phyloP scores from a whole-genome alignment of 495 filamentous ascomycete genomes.

The Xylaria scruposa region DNA sequence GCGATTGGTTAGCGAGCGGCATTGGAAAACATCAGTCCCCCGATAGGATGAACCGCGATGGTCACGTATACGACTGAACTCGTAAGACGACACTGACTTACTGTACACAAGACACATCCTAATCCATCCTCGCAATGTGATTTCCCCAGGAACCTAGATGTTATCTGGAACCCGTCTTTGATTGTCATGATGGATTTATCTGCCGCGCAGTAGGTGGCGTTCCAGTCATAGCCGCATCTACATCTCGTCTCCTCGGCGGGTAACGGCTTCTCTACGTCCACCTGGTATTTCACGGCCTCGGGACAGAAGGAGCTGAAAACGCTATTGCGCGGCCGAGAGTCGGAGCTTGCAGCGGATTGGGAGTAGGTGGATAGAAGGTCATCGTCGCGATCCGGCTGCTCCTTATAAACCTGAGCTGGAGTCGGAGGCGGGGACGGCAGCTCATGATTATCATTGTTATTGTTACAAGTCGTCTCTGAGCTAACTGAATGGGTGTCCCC shows the following conservation, averaged over 20 bases:
- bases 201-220: conserved; percentile 20
- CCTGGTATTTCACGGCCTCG: conserved; percentile 46
- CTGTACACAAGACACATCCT: conserved; percentile 36
- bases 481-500: conserved; percentile 29
- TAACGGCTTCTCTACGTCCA: conserved; percentile 37
- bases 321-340: conserved; percentile 42
- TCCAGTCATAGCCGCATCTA: conserved; percentile 47
- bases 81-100: conserved; percentile 31
- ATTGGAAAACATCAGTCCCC: background rate
- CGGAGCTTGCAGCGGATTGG: background rate
- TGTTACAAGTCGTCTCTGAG: conserved; percentile 25
- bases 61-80: background rate
- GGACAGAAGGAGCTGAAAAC: conserved; percentile 51
- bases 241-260: conserved; percentile 37
- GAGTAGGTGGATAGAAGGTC: conserved; percentile 29
- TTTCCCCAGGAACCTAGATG: conserved; percentile 46
- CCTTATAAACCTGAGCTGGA: conserved; percentile 31
- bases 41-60: background rate
- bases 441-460: conserved; percentile 31
- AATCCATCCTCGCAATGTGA: conserved; percentile 45
- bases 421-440: conserved; percentile 49
- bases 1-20: background rate
- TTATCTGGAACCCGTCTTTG: conserved; percentile 47
- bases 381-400: conserved; percentile 34
- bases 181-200: conserved; percentile 25